A percentile compares a stretch with the other conserved stretches of the same genome.
Conservation (phyloP, 2,329 filamentous ascomycete species). For the Didymella glomerata region DNA sequence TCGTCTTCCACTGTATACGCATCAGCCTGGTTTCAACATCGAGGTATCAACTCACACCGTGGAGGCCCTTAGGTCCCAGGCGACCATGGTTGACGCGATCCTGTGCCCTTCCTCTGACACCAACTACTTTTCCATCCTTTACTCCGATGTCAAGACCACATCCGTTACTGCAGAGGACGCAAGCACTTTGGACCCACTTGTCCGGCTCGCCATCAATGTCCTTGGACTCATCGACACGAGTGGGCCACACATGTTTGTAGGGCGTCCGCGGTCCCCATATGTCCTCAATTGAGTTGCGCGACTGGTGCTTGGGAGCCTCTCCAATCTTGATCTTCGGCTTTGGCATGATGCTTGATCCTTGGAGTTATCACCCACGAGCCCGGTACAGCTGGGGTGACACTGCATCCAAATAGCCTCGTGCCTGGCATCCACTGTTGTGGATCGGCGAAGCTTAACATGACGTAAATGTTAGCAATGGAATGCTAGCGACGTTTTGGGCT, state of each 20-base stretch:
- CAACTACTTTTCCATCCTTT: no score
- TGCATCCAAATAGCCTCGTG: no score
- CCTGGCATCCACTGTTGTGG: constrained; percentile 4
- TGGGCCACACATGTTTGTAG: constrained; percentile 13
- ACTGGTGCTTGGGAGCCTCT: constrained; percentile 12
- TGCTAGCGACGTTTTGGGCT: neutral
- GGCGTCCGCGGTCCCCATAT: constrained; percentile 11
- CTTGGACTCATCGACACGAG: constrained; percentile 12
- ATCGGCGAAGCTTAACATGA: constrained; percentile 7
- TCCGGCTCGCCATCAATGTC: constrained; percentile 8
- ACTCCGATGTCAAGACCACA: no score
- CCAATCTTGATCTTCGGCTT: constrained; percentile 3
- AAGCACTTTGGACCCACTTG: neutral
- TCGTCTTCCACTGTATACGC: no score
- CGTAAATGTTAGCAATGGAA: constrained; percentile 13
- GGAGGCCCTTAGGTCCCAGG: no score
- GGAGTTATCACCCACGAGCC: neutral
- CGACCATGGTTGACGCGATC: no score
- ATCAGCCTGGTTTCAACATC: no score
- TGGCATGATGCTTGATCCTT: neutral
- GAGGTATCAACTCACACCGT: no score
- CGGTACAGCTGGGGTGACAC: no score
- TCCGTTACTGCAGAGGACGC: no score
- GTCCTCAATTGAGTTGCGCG: constrained; percentile 14
- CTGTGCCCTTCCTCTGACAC: no score